phyloP scores from a whole-genome alignment of 2,329 filamentous ascomycete species.

The Botrytis sinoallii region DNA sequence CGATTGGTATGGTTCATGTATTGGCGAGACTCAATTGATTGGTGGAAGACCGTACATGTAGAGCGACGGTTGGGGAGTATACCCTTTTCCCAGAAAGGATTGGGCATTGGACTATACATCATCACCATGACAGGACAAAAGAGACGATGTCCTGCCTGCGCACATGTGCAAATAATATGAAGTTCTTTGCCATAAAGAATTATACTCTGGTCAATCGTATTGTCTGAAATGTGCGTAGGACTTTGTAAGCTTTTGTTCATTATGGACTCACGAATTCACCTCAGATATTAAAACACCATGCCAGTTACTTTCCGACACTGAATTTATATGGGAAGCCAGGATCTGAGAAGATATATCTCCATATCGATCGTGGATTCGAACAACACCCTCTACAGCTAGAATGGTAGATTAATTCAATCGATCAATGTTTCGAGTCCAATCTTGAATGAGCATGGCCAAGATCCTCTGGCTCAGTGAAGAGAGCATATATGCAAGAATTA shows the following conservation, averaged over 20 bases:
- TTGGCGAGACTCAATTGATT: neutral
- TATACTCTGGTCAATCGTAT: neutral
- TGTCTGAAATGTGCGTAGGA: neutral
- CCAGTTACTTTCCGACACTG: accelerated
- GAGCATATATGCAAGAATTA: neutral
- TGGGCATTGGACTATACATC: neutral
- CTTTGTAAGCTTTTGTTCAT: neutral
- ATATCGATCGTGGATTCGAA: neutral
- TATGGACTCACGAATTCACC: neutral
- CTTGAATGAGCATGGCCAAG: neutral
- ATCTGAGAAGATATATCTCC: neutral
- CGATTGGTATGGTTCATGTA: neutral
- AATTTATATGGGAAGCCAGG: neutral
- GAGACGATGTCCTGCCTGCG: neutral
- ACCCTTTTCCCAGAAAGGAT: neutral
- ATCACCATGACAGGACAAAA: neutral
- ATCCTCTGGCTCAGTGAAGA: neutral
- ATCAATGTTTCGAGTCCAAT: neutral
- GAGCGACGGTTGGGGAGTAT: neutral
- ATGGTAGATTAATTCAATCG: neutral
- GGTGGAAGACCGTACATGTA: neutral
- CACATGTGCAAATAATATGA: neutral
- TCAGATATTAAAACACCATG: neutral
- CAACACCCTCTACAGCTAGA: neutral
- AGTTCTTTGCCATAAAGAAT: neutral